Percentiles rank a stretch among this genome's conserved stretches.
Conservation (phyloP, 352 stramenopile genomes). For the Globisporangium iwayamae region DNA sequence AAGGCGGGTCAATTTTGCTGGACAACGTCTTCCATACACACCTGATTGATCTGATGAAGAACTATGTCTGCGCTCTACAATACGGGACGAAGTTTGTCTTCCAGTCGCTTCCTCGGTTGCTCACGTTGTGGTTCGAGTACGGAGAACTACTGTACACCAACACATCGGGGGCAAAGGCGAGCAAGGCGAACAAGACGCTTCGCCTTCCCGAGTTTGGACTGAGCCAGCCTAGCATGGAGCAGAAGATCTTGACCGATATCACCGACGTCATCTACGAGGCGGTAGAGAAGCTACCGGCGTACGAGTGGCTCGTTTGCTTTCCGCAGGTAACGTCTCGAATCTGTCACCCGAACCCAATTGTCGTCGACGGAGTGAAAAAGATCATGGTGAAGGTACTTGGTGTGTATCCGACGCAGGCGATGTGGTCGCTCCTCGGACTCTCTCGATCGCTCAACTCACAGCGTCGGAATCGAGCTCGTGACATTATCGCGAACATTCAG, state of each 20-base stretch:
- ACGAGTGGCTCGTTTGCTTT: slow-evolving; percentile 97
- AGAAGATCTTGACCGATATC: slow-evolving; percentile 70
- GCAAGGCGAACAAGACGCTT: slow-evolving; percentile 56
- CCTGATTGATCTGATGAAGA: slow-evolving; percentile 90
- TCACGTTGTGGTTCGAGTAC: slow-evolving; percentile 98
- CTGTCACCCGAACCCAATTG: slow-evolving; percentile 82
- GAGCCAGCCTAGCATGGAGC: slow-evolving; percentile 50
- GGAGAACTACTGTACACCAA: slow-evolving; percentile 69
- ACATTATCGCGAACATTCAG: slow-evolving; percentile 62
- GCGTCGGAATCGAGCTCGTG: slow-evolving; percentile 49
- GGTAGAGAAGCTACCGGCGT: slow-evolving; percentile 52
- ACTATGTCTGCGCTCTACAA: slow-evolving; percentile 89
- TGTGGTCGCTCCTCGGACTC: slow-evolving; percentile 97
- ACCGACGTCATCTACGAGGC: slow-evolving; percentile 59
- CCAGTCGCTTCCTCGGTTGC: slow-evolving; percentile 94
- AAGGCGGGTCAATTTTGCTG: slow-evolving; percentile 36
- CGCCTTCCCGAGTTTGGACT: slow-evolving; percentile 56
- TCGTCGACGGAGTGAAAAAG: slow-evolving; percentile 88
- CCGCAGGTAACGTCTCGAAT: slow-evolving; percentile 97
- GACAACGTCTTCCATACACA: slow-evolving; percentile 59
- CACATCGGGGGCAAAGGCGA: slow-evolving; percentile 22
- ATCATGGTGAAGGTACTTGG: slow-evolving; percentile 93
- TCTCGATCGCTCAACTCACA: slow-evolving; percentile 88
- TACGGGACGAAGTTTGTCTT: slow-evolving; percentile 95
- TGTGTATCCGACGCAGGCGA: slow-evolving; percentile 94